Percentiles rank a stretch among this genome's conserved stretches.
phyloP scores from a whole-genome alignment of 805 yeast genomes.

The Metschnikowia lochheadii region DNA sequence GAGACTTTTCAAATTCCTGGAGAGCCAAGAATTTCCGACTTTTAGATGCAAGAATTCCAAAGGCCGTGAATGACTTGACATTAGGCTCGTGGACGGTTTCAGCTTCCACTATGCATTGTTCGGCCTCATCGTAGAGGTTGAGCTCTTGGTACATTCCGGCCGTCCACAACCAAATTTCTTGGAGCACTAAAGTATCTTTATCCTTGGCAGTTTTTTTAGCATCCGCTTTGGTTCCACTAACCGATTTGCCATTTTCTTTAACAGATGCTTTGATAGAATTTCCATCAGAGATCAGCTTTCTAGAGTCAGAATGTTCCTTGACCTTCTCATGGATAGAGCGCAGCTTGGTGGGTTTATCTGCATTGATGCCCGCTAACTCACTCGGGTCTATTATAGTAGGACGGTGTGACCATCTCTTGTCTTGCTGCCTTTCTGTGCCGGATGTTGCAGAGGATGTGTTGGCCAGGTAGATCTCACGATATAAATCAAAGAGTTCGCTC shows the following conservation, averaged over 20 bases:
- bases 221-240: background rate
- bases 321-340: conserved; percentile 19
- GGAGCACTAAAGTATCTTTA: conserved; percentile 34
- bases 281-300: conserved; percentile 8
- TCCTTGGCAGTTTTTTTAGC: conserved; percentile 2
- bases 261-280: background rate
- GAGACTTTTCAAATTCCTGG: conserved; percentile 60
- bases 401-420: conserved; percentile 35
- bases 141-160: conserved; percentile 58
- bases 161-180: conserved; percentile 72
- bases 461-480: conserved; percentile 46
- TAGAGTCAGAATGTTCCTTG: conserved; percentile 14
- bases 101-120: conserved; percentile 71
- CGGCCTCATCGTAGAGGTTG: conserved; percentile 55
- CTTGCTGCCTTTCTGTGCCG: conserved; percentile 7
- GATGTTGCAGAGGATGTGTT: conserved; percentile 11
- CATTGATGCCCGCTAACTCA: conserved; percentile 6
- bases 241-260: background rate
- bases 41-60: conserved; percentile 45
- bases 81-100: conserved; percentile 45
- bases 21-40: conserved; percentile 47
- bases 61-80: conserved; percentile 45
- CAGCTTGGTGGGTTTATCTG: background rate
- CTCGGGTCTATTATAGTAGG: conserved; percentile 39
- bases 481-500: conserved; percentile 62